Base-by-base conservation (phyloP, 2,329 filamentous ascomycete genomes). In the Fusarium poae region DNA sequence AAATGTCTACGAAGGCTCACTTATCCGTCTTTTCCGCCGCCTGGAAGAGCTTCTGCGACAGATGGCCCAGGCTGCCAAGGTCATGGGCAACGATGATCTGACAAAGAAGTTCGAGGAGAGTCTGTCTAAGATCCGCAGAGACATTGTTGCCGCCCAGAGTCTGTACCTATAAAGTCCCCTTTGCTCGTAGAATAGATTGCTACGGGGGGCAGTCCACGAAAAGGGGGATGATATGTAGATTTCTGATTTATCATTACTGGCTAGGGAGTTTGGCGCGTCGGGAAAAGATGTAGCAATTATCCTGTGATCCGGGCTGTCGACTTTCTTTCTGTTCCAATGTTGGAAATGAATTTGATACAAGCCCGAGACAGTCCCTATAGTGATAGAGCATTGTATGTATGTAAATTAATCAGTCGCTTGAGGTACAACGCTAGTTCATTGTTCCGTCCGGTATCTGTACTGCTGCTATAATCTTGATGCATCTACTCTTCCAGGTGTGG, bases 21-120 rank as follows among this genome's bases (percentile, higher is more conserved):
- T 99, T 65, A 98, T 99, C 74, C 93, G 96, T 49, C 89, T 97
- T 39, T 99, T 99, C 88, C 92, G 96, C 56, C 92, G 96, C 21
- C 85, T 99, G 32, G 96, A 99, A 80, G 96, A 99, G 81, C 85
- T 97, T 60, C 84, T 99, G 35, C 89, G 96, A 71, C 96, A 99
- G 80, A 97, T 98, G 87, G 95, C 92, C 18, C 92, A 98, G 81
- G 96, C 95, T 25, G 89, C 92, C 70, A 98, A 97, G 82, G 95
- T 97, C 67, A 99, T 99, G 96, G 96, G 96, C 75, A 97, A 92
- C 78, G 93, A 97, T 64, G 96, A 98, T 75, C 84, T 99, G 58
- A 92, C 94, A 76, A 87, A 90, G 77, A 97, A 97, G 82, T 99
- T 99, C 77, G 94, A 97, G 76, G 87, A 89, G 72, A 91, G 93